Conservation (phyloP, 441 rosid species). For the Mallotus repandus region DNA sequence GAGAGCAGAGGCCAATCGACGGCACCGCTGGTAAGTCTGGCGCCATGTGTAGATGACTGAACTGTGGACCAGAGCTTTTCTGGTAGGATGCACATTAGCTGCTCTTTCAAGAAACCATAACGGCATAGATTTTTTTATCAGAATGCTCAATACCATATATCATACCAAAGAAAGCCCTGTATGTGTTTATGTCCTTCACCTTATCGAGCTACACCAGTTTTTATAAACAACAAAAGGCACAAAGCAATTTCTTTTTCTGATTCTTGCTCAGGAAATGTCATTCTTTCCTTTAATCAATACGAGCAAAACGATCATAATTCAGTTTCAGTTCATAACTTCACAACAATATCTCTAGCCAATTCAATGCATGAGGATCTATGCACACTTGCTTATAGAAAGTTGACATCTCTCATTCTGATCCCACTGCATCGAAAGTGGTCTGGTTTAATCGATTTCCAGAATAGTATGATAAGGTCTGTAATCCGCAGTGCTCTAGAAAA, state of each 20-base stretch:
- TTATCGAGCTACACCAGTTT: constrained; percentile 44
- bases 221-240: constrained; percentile 32
- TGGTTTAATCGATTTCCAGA: constrained; percentile 32
- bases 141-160: constrained; percentile 31
- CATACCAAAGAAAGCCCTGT: constrained; percentile 36
- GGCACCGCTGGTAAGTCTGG: no score
- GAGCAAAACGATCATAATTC: constrained; percentile 7
- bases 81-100: no score
- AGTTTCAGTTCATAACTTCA: constrained; percentile 27
- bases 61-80: no score
- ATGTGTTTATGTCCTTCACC: constrained; percentile 41
- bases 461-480: constrained; percentile 23
- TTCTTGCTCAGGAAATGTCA: constrained; percentile 29
- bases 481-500: constrained; percentile 38
- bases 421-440: constrained; percentile 43
- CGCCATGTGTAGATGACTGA: no score
- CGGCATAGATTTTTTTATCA: constrained; percentile 32
- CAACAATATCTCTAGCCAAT: constrained; percentile 34
- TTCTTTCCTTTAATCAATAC: constrained; percentile 33
- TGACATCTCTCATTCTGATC: constrained; percentile 32
- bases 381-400: constrained; percentile 33
- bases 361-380: constrained; percentile 46
- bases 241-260: not conserved
- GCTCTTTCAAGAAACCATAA: no score
- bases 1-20: no score